Evolutionary conservation across 116 monocot species (phyloP).

Genomic region (Papilionanthe hybrid): DNA sequence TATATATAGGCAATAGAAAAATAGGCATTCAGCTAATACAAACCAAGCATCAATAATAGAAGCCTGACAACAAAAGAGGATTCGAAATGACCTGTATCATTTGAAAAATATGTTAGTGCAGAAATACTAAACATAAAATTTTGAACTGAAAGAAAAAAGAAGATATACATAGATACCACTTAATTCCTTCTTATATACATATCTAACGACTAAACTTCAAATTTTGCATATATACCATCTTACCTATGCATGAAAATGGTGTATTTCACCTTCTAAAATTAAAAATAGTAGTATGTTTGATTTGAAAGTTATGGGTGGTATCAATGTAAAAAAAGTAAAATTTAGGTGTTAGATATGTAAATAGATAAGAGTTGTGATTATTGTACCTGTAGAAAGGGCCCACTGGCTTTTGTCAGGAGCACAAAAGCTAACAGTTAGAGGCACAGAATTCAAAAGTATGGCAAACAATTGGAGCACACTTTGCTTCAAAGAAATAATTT

Average conservation of each 20-base stretch:
- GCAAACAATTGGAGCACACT: constrained; percentile 19
- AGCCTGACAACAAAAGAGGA: neutral
- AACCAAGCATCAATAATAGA: neutral
- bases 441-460: constrained; percentile 10
- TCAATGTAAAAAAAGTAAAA: no score
- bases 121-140: neutral
- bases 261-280: no score
- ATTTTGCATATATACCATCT: no score
- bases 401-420: constrained; percentile 24
- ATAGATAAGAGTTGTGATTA: constrained; percentile 6
- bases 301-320: no score
- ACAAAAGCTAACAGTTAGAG: constrained; percentile 12
- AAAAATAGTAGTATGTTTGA: no score
- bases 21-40: neutral
- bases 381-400: constrained; percentile 14
- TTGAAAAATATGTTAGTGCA: neutral
- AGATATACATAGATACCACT: no score
- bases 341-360: no score
- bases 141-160: neutral
- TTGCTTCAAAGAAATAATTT: constrained; percentile 38
- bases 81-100: neutral
- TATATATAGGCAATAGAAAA: neutral
- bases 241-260: no score
- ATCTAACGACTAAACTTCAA: no score
- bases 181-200: no score